Evolutionary conservation across 2,329 filamentous ascomycete genomes (phyloP).

Genomic region (Alternaria ethzedia): DNA sequence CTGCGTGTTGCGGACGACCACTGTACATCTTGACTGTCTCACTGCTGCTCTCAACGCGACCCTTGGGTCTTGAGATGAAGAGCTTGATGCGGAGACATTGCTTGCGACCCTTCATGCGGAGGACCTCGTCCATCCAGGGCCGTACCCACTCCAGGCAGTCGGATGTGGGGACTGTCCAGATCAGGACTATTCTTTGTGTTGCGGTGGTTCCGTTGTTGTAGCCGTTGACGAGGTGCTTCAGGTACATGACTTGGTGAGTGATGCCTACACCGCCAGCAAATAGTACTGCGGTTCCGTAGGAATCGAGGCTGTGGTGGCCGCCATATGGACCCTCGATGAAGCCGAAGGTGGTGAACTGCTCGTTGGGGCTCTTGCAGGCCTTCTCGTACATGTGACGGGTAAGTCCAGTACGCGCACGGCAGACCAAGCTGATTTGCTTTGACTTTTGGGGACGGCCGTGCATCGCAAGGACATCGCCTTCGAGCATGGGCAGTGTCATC

Average conservation of each 20-base stretch:
- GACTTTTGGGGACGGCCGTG: constrained; percentile 35
- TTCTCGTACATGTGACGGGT: constrained; percentile 73
- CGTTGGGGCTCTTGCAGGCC: constrained; percentile 65
- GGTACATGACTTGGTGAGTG: constrained; percentile 78
- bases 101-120: constrained; percentile 64
- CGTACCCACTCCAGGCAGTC: constrained; percentile 69
- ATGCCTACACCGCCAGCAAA: constrained; percentile 84
- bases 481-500: constrained; percentile 42
- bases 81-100: constrained; percentile 66
- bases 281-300: constrained; percentile 78
- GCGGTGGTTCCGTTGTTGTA: constrained; percentile 73
- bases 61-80: constrained; percentile 67
- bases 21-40: constrained; percentile 67
- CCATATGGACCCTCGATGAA: constrained; percentile 79
- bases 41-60: constrained; percentile 63
- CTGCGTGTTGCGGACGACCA: constrained; percentile 62
- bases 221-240: constrained; percentile 73
- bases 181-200: constrained; percentile 72
- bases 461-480: constrained; percentile 34
- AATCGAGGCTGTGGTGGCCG: constrained; percentile 72
- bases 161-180: constrained; percentile 80
- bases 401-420: constrained; percentile 76
- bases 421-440: constrained; percentile 70
- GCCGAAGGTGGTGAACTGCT: constrained; percentile 68
- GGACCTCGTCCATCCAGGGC: constrained; percentile 69